A percentile compares a stretch with the other conserved stretches of the same genome.
Evolutionary conservation across 345 rosid genomes (phyloP).

Genomic region (Pistacia vera): DNA sequence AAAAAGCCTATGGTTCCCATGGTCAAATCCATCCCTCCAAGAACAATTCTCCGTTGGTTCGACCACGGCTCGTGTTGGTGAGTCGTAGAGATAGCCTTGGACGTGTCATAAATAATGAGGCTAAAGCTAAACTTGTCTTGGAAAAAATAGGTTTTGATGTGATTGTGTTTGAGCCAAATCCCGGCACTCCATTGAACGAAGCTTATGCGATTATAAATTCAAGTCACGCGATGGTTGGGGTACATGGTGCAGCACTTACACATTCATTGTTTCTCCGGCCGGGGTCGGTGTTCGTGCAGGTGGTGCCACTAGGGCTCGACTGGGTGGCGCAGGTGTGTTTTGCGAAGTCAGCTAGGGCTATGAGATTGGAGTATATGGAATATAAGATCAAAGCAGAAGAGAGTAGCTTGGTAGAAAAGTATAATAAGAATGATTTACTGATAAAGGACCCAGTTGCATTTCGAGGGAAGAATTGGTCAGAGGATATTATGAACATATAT

Average conservation of each 20-base stretch:
- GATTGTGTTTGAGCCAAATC: slow-evolving; percentile 30
- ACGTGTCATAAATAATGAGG: slow-evolving; percentile 40
- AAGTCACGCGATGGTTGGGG: slow-evolving; percentile 56
- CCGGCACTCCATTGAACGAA: slow-evolving; percentile 24
- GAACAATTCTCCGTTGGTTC: background rate
- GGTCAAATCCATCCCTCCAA: background rate
- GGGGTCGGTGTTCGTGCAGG: slow-evolving; percentile 49
- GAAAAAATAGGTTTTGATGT: slow-evolving; percentile 57
- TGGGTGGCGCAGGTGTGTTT: slow-evolving; percentile 49
- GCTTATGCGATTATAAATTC: slow-evolving; percentile 47
- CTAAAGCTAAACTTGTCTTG: slow-evolving; percentile 19
- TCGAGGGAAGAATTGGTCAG: slow-evolving; percentile 42
- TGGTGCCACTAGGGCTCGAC: slow-evolving; percentile 51
- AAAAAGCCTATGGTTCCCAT: slow-evolving; percentile 31
- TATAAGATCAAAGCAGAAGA: slow-evolving; percentile 41
- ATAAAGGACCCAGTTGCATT: slow-evolving; percentile 45
- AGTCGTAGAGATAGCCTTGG: slow-evolving; percentile 31
- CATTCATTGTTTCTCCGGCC: slow-evolving; percentile 56
- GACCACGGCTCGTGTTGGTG: slow-evolving; percentile 31
- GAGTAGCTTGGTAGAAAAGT: slow-evolving; percentile 55
- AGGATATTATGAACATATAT: slow-evolving; percentile 50
- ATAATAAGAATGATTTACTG: slow-evolving; percentile 37
- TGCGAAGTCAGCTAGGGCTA: slow-evolving; percentile 38
- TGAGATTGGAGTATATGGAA: slow-evolving; percentile 48
- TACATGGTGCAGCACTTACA: slow-evolving; percentile 67